Percentiles rank a stretch among this genome's conserved stretches.
Evolutionary conservation across 148 eudicot species (phyloP).

Genomic region (Rhododendron kiyosumense): DNA sequence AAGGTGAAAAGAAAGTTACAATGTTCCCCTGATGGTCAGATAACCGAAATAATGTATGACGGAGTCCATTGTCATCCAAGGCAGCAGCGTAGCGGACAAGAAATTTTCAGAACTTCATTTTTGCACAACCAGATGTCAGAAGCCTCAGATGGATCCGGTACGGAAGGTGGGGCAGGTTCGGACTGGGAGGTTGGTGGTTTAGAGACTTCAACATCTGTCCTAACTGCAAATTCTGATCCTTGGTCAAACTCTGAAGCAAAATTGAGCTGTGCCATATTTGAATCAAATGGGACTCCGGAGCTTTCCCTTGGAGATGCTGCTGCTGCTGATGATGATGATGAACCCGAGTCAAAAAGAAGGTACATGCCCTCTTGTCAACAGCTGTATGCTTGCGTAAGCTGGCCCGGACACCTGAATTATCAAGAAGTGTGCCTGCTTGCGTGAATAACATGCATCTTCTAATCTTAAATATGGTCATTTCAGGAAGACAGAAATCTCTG

Average conservation of each 20-base stretch:
- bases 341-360: slow-evolving; percentile 71
- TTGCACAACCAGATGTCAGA: slow-evolving; percentile 20
- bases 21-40: slow-evolving; percentile 63
- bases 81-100: slow-evolving; percentile 38
- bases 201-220: slow-evolving; percentile 37
- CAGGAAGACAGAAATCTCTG: slow-evolving; percentile 55
- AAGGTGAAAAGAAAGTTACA: slow-evolving; percentile 69
- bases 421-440: neutral
- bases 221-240: slow-evolving; percentile 43
- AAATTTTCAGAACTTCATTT: slow-evolving; percentile 16
- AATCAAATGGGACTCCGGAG: slow-evolving; percentile 28
- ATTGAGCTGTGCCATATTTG: neutral
- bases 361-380: slow-evolving; percentile 8
- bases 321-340: slow-evolving; percentile 28
- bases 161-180: slow-evolving; percentile 11
- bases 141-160: slow-evolving; percentile 21
- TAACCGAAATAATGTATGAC: slow-evolving; percentile 65
- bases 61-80: slow-evolving; percentile 62
- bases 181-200: slow-evolving; percentile 38
- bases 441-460: neutral
- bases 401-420: neutral
- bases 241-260: slow-evolving; percentile 19
- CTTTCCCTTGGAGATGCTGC: slow-evolving; percentile 31
- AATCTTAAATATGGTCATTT: slow-evolving; percentile 4
- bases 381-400: neutral